These are phyloP conservation scores for Carpinus fangiana DNA, from an alignment of 306 rosid species.

Conservation along the genomic window DNA sequence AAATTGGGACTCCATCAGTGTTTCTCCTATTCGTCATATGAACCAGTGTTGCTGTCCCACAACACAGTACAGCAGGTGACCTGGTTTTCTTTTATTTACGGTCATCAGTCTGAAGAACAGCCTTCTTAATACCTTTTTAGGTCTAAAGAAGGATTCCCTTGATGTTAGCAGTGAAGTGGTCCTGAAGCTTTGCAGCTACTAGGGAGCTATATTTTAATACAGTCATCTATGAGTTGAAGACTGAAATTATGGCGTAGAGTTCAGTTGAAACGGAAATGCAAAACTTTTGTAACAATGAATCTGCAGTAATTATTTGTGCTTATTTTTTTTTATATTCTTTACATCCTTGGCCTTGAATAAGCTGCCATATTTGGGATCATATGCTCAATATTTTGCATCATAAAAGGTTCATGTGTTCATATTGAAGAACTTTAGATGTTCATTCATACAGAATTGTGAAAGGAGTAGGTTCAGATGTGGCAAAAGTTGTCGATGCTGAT, in stretches of 20 bases:
- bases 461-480: conserved; percentile 68
- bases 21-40: no score
- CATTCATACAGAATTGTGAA: conserved; percentile 58
- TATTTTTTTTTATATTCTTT: background rate
- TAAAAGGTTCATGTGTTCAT: background rate
- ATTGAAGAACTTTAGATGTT: background rate
- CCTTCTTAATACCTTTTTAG: background rate
- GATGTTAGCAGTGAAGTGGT: background rate
- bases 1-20: no score
- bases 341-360: background rate
- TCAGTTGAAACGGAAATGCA: background rate
- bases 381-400: conserved; percentile 7
- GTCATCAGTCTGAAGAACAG: background rate
- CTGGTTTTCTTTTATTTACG: background rate
- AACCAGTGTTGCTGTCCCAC: background rate
- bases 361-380: conserved; percentile 2
- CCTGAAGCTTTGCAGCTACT: no score
- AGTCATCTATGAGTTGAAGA: background rate
- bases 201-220: no score
- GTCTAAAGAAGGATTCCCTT: background rate
- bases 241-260: background rate
- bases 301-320: conserved; percentile 9
- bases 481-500: conserved; percentile 71
- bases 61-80: background rate
- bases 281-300: conserved; percentile 7